Evolutionary conservation across 228 moss, liverwort and hornwort species (phyloP).

Genomic region (Sphagnum fallax): DNA sequence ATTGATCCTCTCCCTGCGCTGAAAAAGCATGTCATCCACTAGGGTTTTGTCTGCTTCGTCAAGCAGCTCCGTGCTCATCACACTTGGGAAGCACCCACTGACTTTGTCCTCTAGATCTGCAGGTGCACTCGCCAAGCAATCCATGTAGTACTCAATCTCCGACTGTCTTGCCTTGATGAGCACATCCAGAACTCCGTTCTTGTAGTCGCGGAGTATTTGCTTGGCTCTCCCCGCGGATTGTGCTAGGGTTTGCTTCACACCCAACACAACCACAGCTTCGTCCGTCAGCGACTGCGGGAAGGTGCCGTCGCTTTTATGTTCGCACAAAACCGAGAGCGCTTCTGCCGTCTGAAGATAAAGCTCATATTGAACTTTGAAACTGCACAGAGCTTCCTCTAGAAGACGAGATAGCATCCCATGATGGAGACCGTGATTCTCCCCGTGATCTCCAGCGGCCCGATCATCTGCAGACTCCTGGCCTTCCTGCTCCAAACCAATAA

Average conservation of each 20-base stretch:
- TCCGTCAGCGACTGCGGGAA: constrained; percentile 28
- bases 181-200: constrained; percentile 41
- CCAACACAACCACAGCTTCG: constrained; percentile 33
- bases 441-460: constrained; percentile 21
- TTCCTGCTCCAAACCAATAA: background rate
- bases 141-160: constrained; percentile 59
- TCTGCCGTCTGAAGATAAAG: constrained; percentile 46
- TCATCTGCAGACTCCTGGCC: background rate
- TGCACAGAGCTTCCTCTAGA: constrained; percentile 34
- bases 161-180: constrained; percentile 47
- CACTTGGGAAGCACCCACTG: constrained; percentile 41
- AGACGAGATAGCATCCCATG: constrained; percentile 21
- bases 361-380: constrained; percentile 45
- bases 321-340: constrained; percentile 24
- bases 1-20: constrained; percentile 53
- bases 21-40: constrained; percentile 41
- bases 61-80: constrained; percentile 35
- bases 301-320: constrained; percentile 23
- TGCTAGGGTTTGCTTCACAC: constrained; percentile 20
- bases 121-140: constrained; percentile 48
- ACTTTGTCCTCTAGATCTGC: constrained; percentile 38
- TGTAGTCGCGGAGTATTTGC: constrained; percentile 33
- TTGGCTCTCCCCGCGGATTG: constrained; percentile 26
- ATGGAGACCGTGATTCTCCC: constrained; percentile 21
- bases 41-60: constrained; percentile 51